Conservation (phyloP, 306 rosid species). For the Lagenaria siceraria region DNA sequence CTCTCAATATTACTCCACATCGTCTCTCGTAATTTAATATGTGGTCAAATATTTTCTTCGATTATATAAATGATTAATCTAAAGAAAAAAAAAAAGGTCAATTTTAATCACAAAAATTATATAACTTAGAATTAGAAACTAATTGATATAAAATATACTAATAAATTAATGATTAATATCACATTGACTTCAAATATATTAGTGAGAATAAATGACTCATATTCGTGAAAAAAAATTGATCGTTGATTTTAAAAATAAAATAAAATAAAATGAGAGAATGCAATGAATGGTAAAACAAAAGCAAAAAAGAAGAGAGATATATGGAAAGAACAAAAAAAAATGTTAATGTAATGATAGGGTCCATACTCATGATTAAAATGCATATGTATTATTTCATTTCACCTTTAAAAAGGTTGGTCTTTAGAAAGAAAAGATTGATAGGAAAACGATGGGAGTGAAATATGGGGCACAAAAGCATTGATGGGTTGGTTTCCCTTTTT, state of each 20-base stretch:
- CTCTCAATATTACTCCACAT: slow-evolving; percentile 14
- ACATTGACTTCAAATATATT: too few species aligned
- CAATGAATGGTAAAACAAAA: background rate
- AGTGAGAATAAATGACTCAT: too few species aligned
- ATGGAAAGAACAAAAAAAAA: background rate
- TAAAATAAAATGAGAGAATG: background rate
- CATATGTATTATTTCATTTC: slow-evolving; percentile 11
- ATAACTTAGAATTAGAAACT: too few species aligned
- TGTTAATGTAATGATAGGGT: slow-evolving; percentile 4
- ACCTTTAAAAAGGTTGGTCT: slow-evolving; percentile 6
- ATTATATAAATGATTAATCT: background rate
- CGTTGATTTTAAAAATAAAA: too few species aligned
- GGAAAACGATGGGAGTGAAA: slow-evolving; percentile 62
- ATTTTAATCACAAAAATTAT: too few species aligned
- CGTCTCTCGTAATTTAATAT: slow-evolving; percentile 19
- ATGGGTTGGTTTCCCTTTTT: slow-evolving; percentile 17
- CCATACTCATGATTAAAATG: slow-evolving; percentile 35
- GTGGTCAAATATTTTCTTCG: background rate
- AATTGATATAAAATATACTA: too few species aligned
- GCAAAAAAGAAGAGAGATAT: background rate
- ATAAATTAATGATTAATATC: too few species aligned
- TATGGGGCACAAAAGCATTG: slow-evolving; percentile 38
- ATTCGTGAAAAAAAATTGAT: too few species aligned
- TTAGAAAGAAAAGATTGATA: slow-evolving; percentile 23
- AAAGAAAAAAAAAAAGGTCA: too few species aligned